Evolutionary conservation across 371 early-diverging fungal genomes (phyloP), one percentile per base, ranked within the genome.

Genomic region (Lichtheimia ornata): DNA sequence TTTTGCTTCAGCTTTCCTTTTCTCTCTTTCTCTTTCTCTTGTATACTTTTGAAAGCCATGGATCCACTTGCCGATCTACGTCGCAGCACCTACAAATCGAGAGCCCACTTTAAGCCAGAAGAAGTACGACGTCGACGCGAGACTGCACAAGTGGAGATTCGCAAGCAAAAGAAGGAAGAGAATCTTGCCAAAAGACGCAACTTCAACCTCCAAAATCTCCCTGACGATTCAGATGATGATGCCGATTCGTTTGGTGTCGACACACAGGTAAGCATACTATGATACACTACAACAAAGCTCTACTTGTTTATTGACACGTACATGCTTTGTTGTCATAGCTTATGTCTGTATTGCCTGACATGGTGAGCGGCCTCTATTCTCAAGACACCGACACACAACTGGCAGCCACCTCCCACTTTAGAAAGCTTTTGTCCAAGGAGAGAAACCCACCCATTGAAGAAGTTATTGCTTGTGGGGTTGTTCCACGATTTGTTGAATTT

Each of bases 371-470:
- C 35, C 50, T 60, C n/a, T 60, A 58, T 43, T 58, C 65, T 5
- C 53, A 57, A 24, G 85, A 90, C 63, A 76, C 88, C 2, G 94
- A 96, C 42, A 88, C 79, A 40, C 96, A 95, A 74, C 82, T 93
- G 56, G 72, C 84, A 25, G 94, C 98, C 25, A 94, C 94, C 22
- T 91, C 94, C 15, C 88, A 88, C 59, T 99, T 99, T 84, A 87
- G 99, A 73, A 96, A 96, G 74, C 80, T 98, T 15, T 90, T 99
- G 41, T 97, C 98, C 44, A 97, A 98, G 73, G 99, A 99, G 79
- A 89, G 85, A 59, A 93, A 94, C 76, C 99, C 99, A 43, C 99
- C 99, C 41, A 99, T 99, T 70, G 93, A 95, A 62, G 94, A 94
- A 70, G 97, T 99, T 45, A 97, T 99, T 69, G 83, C 77, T 52